Evolutionary conservation across 1,284 basidiomycete species (phyloP).

Genomic region (Trichosporon ovoides): DNA sequence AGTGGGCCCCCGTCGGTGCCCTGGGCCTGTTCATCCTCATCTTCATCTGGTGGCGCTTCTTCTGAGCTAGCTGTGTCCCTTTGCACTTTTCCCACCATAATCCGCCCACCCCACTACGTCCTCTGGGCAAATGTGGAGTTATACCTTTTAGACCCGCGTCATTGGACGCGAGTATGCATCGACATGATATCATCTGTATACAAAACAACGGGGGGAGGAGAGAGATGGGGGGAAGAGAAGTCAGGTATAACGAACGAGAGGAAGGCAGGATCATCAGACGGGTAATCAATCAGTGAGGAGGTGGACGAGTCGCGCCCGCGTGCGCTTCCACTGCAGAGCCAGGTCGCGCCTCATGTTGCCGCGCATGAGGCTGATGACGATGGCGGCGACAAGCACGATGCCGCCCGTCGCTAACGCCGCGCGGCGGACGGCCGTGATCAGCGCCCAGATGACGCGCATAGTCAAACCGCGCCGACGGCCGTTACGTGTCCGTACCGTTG

Average conservation of each 20-base stretch:
- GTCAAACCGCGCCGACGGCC: slow-evolving; percentile 24
- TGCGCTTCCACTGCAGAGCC: slow-evolving; percentile 1
- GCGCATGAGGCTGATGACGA: slow-evolving; percentile 28
- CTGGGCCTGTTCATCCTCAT: slow-evolving; percentile 75
- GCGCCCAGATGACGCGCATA: slow-evolving; percentile 30
- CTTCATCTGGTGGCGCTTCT: slow-evolving; percentile 87
- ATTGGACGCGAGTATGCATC: slow-evolving; percentile 1
- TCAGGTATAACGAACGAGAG: background rate
- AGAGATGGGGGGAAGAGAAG: background rate
- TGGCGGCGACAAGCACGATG: slow-evolving; percentile 27
- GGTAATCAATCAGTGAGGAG: background rate
- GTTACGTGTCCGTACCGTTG: slow-evolving; percentile 18
- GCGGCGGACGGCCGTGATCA: slow-evolving; percentile 32
- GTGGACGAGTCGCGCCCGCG: slow-evolving; percentile 13
- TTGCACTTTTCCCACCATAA: background rate
- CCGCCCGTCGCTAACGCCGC: slow-evolving; percentile 36
- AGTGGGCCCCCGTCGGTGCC: slow-evolving; percentile 90
- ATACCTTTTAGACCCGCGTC: slow-evolving; percentile 2
- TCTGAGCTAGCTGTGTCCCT: slow-evolving; percentile 21
- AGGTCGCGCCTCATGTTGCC: slow-evolving; percentile 27
- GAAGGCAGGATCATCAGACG: too few species aligned
- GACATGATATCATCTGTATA: slow-evolving; percentile 6
- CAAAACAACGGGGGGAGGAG: background rate
- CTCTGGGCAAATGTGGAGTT: too few species aligned
- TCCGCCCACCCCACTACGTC: background rate